Evolutionary conservation across 371 early-diverging fungal species (phyloP).

Genomic region (Mortierella sp.): DNA sequence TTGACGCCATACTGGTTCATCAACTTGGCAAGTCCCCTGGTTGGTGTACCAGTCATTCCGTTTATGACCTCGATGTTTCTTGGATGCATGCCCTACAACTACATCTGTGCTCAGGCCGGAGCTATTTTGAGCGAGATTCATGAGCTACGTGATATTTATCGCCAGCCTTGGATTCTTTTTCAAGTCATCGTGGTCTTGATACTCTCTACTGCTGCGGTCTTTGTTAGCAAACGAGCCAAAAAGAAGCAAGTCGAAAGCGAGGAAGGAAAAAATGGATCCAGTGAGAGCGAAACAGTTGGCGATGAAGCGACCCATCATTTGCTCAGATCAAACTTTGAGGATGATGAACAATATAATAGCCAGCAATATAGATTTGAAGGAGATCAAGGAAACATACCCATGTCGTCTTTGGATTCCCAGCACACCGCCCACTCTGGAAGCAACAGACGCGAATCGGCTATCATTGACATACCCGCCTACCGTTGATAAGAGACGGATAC

Average conservation of each 20-base stretch:
- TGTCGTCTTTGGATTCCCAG: slow-evolving; percentile 19
- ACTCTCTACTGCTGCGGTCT: slow-evolving; percentile 27
- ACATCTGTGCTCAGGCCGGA: slow-evolving; percentile 57
- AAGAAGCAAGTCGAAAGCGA: slow-evolving; percentile 43
- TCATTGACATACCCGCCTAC: slow-evolving; percentile 40
- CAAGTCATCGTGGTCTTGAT: slow-evolving; percentile 52
- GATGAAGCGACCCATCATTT: slow-evolving; percentile 39
- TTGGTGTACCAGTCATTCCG: slow-evolving; percentile 53
- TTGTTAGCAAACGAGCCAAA: slow-evolving; percentile 40
- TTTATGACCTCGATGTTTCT: slow-evolving; percentile 59
- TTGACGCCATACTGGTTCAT: slow-evolving; percentile 59
- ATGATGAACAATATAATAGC: neutral
- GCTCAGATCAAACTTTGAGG: slow-evolving; percentile 18
- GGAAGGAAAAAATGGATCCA: slow-evolving; percentile 28
- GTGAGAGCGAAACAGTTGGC: slow-evolving; percentile 22
- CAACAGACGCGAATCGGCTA: slow-evolving; percentile 36
- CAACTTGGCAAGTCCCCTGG: slow-evolving; percentile 57
- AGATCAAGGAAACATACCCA: slow-evolving; percentile 17
- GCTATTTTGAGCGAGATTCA: slow-evolving; percentile 57
- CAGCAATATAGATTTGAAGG: slow-evolving; percentile 2
- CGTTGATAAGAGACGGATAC: slow-evolving; percentile 24
- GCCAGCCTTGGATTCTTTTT: slow-evolving; percentile 55
- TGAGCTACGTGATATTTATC: slow-evolving; percentile 54
- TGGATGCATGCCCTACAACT: slow-evolving; percentile 58
- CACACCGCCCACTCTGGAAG: neutral